Conservation (phyloP, 176 grass and related monocot genomes). For the Thinopyrum elongatum region DNA sequence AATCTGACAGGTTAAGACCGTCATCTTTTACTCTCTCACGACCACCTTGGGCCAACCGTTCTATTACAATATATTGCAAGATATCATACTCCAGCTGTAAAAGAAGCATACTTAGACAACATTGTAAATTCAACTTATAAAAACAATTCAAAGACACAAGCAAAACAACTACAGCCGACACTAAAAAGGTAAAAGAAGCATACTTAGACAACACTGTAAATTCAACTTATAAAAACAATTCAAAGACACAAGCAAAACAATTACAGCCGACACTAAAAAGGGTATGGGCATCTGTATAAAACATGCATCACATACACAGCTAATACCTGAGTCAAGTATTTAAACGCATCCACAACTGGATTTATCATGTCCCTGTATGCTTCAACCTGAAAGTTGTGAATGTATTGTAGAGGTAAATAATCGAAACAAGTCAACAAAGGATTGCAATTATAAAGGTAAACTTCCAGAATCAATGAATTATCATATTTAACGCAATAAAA, state of each 20-base stretch:
- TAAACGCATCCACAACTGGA: constrained; percentile 99
- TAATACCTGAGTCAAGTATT: constrained; percentile 98
- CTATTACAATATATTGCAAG: constrained; percentile 98
- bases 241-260: constrained; percentile 16
- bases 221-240: constrained; percentile 15
- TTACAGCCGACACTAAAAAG: neutral
- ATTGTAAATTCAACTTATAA: neutral
- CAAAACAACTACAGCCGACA: constrained; percentile 19
- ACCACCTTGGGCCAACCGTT: constrained; percentile 93
- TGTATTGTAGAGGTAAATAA: constrained; percentile 17
- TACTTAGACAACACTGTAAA: constrained; percentile 10
- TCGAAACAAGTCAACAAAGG: neutral
- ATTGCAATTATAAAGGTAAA: constrained; percentile 4
- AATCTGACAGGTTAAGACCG: constrained; percentile 95
- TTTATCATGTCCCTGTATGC: constrained; percentile 99
- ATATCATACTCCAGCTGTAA: constrained; percentile 98
- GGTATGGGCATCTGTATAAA: constrained; percentile 14
- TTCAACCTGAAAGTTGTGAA: constrained; percentile 74
- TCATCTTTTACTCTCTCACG: constrained; percentile 98
- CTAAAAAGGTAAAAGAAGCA: neutral
- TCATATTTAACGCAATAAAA: neutral
- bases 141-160: constrained; percentile 1
- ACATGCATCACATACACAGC: constrained; percentile 9
- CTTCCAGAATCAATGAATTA: neutral
- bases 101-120: constrained; percentile 29